These are phyloP conservation scores for Acaromyces ingoldii DNA, from an alignment of 1,284 basidiomycete genomes.

Conservation along the genomic window DNA sequence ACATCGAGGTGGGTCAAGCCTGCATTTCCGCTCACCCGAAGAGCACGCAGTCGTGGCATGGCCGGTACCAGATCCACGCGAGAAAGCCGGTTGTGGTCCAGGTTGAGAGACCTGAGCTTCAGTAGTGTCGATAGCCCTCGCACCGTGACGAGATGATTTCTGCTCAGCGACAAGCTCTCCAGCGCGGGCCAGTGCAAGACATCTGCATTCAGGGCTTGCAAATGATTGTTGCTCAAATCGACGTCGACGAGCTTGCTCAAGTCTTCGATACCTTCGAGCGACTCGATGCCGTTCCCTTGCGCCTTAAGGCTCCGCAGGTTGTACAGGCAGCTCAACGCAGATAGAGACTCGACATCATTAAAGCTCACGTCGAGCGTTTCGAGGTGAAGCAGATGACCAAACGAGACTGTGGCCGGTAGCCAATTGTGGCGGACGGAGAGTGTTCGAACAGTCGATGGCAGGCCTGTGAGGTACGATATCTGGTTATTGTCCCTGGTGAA, in stretches of 20 bases:
- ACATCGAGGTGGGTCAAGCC: constrained; percentile 67
- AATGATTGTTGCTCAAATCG: constrained; percentile 71
- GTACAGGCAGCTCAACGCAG: constrained; percentile 23
- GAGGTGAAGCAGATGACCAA: constrained; percentile 76
- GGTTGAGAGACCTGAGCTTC: constrained; percentile 71
- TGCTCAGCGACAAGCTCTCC: constrained; percentile 74
- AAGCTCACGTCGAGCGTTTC: constrained; percentile 84
- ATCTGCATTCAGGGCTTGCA: constrained; percentile 61
- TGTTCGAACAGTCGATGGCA: constrained; percentile 32
- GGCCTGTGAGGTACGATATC: constrained; percentile 39
- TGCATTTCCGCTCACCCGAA: constrained; percentile 75
- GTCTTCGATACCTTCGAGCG: constrained; percentile 59
- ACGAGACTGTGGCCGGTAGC: constrained; percentile 73
- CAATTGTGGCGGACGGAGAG: constrained; percentile 29
- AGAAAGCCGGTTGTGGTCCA: constrained; percentile 71
- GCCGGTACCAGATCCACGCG: constrained; percentile 53
- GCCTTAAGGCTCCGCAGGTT: constrained; percentile 83
- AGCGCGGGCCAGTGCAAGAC: constrained; percentile 52
- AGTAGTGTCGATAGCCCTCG: constrained; percentile 21
- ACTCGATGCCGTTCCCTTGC: constrained; percentile 78
- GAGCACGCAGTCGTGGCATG: constrained; percentile 58
- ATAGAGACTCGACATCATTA: constrained; percentile 71
- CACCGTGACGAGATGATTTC: constrained; percentile 62
- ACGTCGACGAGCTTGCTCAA: constrained; percentile 64
- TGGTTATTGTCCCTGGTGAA: constrained; percentile 27